Evolutionary conservation across 371 early-diverging fungal species (phyloP), one percentile per base, ranked within the genome.

Genomic region (Mortierella sp.): DNA sequence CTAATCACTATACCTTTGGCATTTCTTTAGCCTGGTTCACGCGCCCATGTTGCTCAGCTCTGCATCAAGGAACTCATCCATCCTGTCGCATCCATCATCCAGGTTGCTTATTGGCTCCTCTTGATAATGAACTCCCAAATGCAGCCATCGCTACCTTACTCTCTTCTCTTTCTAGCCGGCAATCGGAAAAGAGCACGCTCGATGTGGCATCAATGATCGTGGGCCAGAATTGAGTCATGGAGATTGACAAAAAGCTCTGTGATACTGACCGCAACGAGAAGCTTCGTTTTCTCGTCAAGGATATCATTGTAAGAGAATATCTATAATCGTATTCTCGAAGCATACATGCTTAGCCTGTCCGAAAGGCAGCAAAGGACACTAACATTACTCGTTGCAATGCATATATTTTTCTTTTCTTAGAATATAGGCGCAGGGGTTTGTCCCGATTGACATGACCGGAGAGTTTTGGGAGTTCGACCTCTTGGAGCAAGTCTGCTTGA

Each of bases 401-500:
- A 5, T n/a, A 1, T 49, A 12, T 14, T 32, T 26, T 56, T 41
- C n/a, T n/a, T n/a, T n/a, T 48, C 31, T 14, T 27, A 4, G 9
- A n/a, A 17, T 32, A 24, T 43, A 73, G 75, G 60, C 54, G 12
- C 46, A 60, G 51, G 42, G 44, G 6, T 68, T 73, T 44, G 34
- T 73, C 12, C 68, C 75, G 1, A 51, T 59, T 12, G 37, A 49
- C 37, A 62, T 68, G 14, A 68, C 68, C 68, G 68, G 60, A 50
- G 75, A 68, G 14, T 56, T 62, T 31, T 73, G 75, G 75, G 75
- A 73, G 50, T 48, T 73, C 2, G 30, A 47, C 2, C 60, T 90
- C 26, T 72, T 91, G 37, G 83, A 86, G 48, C 72, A 83, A n/a
- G 78, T 86, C 8, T 81, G 79, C 1, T 54, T 89, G 23, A 84